Evolutionary conservation across 495 filamentous ascomycete genomes (phyloP).

Genomic region (Annulohypoxylon stygium): DNA sequence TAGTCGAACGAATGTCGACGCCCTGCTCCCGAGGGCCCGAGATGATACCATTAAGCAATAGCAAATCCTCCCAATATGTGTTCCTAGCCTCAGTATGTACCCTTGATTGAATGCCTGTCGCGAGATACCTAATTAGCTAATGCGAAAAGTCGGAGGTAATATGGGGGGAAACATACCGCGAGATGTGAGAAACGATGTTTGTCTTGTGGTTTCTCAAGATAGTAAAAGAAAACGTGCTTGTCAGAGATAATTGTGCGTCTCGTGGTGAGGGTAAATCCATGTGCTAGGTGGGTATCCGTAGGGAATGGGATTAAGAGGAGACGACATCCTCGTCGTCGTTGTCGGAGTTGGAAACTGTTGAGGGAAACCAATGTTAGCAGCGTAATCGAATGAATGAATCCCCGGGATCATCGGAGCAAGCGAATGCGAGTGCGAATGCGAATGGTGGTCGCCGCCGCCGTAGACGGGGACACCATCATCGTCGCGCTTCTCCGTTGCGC

Average conservation of each 20-base stretch:
- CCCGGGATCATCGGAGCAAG: conserved; percentile 44
- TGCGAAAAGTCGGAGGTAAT: neutral
- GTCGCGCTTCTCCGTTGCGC: conserved; percentile 46
- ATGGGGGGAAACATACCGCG: conserved; percentile 36
- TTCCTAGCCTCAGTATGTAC: conserved; percentile 10
- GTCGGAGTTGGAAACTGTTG: conserved; percentile 36
- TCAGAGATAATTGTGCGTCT: conserved; percentile 46
- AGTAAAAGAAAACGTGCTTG: conserved; percentile 14
- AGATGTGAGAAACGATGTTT: conserved; percentile 9
- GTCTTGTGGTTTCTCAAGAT: neutral
- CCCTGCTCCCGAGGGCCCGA: neutral
- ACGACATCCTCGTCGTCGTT: conserved; percentile 21
- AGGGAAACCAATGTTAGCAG: conserved; percentile 50
- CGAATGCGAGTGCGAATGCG: conserved; percentile 44
- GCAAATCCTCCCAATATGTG: conserved; percentile 5
- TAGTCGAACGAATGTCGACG: neutral
- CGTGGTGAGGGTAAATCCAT: conserved; percentile 45
- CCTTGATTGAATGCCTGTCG: conserved; percentile 1
- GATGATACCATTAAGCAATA: neutral
- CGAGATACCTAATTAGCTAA: neutral
- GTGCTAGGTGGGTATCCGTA: conserved; percentile 42
- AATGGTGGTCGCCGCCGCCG: conserved; percentile 35
- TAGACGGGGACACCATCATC: conserved; percentile 20
- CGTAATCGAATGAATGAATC: conserved; percentile 47
- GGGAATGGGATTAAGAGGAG: conserved; percentile 40